Base-by-base conservation (phyloP, 331 rosid species). In the Stylosanthes scabra region DNA sequence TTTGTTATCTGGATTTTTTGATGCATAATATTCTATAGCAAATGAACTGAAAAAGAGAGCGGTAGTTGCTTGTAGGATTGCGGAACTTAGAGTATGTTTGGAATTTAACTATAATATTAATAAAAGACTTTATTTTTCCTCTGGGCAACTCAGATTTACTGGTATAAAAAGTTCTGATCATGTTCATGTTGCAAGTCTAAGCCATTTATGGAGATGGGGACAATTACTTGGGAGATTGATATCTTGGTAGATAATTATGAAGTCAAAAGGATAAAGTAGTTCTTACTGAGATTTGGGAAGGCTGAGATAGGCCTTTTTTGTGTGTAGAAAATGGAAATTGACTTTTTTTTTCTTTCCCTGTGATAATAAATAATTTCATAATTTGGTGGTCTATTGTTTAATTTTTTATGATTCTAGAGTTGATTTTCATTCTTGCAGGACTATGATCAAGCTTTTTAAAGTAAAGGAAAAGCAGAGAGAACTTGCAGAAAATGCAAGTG, bases 401-500 rank as follows among this genome's bases (percentile, higher is more conserved):
- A 75, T 55, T 77, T 69, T 64, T 8, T 16, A 16, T 77, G 29
- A 82, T 69, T 27, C 60, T 68, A 40, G 74, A 42, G 40, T 40
- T 82, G 67, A 13, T 63, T 34, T 68, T 13, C 1, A 20, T 76
- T 63, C 4, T 49, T 80, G 68, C 66, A 93, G 97, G 89, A 85
- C 72, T 54, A 93, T 93, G 98, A 93, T 91, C 60, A 93, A 78
- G 86, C 85, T 93, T 9, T 91, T 93, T 62, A 93, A 93, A 82
- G 98, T 91, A 65, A 93, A 91, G 94, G 98, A 91, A 77, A 93
- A 86, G 77, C 98, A 91, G 84, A 84, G 91, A 80, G 96, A 93
- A 68, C 87, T 80, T 59, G 93, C 93, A 16, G 94, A 86, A 68
- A 93, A 82, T 83, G 89, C 93, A 34, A 83, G 69, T 73, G 88